Conservation (phyloP, 1,139 yeast species). For the Neolecta irregularis region DNA sequence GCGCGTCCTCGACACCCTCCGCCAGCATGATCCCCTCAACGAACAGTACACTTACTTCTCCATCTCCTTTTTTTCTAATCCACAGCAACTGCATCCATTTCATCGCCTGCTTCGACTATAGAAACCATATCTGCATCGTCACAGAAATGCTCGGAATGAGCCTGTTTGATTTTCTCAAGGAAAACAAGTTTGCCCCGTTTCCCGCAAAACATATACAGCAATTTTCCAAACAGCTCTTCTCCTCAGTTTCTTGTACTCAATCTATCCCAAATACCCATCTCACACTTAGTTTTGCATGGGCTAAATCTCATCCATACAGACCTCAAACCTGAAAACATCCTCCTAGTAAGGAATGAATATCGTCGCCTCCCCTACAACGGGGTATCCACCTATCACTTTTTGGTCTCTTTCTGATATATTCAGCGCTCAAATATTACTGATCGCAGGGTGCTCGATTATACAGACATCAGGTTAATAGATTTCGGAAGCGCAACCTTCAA, state of each 20-base stretch:
- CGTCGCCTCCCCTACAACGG: slow-evolving; percentile 13
- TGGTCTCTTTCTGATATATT: too few relatives aligned
- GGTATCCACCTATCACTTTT: too few relatives aligned
- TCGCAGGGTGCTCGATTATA: slow-evolving; percentile 48
- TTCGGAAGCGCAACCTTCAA: slow-evolving; percentile 90
- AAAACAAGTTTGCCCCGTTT: slow-evolving; percentile 48
- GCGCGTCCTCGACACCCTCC: slow-evolving; percentile 65
- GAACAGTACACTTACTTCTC: slow-evolving; percentile 27
- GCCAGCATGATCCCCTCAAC: slow-evolving; percentile 51
- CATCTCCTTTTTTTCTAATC: not conserved
- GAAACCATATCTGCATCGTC: slow-evolving; percentile 87
- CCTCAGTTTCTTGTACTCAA: slow-evolving; percentile 50
- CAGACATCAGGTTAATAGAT: slow-evolving; percentile 79
- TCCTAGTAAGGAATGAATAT: slow-evolving; percentile 32
- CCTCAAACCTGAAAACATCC: slow-evolving; percentile 82
- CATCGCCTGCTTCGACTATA: slow-evolving; percentile 78
- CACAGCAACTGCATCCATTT: slow-evolving; percentile 39
- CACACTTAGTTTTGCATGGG: slow-evolving; percentile 46
- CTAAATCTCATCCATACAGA: slow-evolving; percentile 87
- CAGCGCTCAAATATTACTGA: not conserved
- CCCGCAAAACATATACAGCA: slow-evolving; percentile 77
- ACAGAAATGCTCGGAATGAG: slow-evolving; percentile 77
- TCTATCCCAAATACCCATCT: not conserved
- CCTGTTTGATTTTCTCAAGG: slow-evolving; percentile 77
- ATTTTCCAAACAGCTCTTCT: slow-evolving; percentile 67